Evolutionary conservation across 2,329 filamentous ascomycete species (phyloP), one percentile per base, ranked within the genome.

Genomic region (Mycogone perniciosa): DNA sequence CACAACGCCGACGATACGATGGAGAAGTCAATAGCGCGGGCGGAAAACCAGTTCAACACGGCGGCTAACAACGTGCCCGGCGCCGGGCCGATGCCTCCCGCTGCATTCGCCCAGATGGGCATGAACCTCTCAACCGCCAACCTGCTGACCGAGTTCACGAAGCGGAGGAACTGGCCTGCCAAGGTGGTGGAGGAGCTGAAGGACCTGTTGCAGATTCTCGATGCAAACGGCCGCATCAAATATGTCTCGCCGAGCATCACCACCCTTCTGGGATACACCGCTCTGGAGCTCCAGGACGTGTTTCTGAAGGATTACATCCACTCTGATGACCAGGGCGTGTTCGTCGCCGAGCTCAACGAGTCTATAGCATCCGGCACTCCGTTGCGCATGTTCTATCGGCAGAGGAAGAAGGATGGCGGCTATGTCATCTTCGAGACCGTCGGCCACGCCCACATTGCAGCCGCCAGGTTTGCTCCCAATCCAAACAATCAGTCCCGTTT

Each of bases 361-460:
- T 88, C 86, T 11, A 92, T 96, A 56, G 84, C 88, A 2, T 87
- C 82, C 6, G 88, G 86, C n/a, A 85, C 87, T 58, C 75, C 83
- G 4, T 70, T 96, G 55, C 86, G 88, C 52, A 83, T 95, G 66
- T 95, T 95, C 72, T 93, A 95, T 66, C 84, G 92, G 45, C 83
- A 96, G 63, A 88, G 84, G 67, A 82, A 82, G 58, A 77, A 77
- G 60, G 88, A 93, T 63, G 84, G 81, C 26, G 76, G 75, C 2
- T 95, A 86, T 64, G 76, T 78, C 56, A 88, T 96, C 50, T 89
- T 97, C 64, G 92, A 97, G 70, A 85, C 88, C n/a, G 84, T 92
- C 59, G 92, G 92, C 45, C 92, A 96, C 64, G 88, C 90, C 9
- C 92, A 97, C 70, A 84, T 95, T 55, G 86, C 86, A 34, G 81